These are phyloP conservation scores for Stentor roeselii DNA, from an alignment of 73 alveolate genomes.

Conservation along the genomic window DNA sequence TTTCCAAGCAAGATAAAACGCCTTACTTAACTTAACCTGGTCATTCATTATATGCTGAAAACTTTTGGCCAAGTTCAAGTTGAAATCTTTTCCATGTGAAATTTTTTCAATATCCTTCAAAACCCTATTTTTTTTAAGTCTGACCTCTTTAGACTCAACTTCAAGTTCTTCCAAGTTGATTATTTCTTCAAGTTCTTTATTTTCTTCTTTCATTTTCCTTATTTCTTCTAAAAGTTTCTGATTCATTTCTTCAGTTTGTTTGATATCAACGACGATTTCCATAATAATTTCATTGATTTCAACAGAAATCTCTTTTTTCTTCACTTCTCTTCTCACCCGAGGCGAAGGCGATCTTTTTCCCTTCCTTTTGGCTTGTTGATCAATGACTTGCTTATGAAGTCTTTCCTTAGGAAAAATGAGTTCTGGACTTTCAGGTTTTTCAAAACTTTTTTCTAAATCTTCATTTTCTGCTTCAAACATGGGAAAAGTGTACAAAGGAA, in stretches of 20 bases:
- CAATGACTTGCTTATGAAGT: not conserved
- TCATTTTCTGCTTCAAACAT: not conserved
- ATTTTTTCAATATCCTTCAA: not conserved
- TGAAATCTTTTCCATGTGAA: not conserved
- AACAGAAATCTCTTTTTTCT: not conserved
- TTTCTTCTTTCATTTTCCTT: not conserved
- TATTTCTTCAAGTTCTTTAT: not conserved
- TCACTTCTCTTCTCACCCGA: not conserved
- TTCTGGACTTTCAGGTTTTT: not conserved
- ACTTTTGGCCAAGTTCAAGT: not conserved
- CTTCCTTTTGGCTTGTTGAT: not conserved
- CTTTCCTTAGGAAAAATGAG: not conserved
- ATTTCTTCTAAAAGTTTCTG: too few relatives aligned
- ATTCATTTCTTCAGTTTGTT: not conserved
- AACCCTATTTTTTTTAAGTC: not conserved
- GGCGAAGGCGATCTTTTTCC: not conserved
- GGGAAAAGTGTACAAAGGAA: not conserved
- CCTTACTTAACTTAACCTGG: not conserved
- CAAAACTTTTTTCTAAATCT: too few relatives aligned
- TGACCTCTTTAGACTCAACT: not conserved
- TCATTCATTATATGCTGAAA: not conserved
- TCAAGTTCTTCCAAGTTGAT: not conserved
- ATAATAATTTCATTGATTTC: not conserved
- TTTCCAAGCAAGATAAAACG: not conserved
- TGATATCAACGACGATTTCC: not conserved